These are phyloP conservation scores for Cucurbita argyrosperma DNA, from an alignment of 306 rosid genomes.

Conservation along the genomic window DNA sequence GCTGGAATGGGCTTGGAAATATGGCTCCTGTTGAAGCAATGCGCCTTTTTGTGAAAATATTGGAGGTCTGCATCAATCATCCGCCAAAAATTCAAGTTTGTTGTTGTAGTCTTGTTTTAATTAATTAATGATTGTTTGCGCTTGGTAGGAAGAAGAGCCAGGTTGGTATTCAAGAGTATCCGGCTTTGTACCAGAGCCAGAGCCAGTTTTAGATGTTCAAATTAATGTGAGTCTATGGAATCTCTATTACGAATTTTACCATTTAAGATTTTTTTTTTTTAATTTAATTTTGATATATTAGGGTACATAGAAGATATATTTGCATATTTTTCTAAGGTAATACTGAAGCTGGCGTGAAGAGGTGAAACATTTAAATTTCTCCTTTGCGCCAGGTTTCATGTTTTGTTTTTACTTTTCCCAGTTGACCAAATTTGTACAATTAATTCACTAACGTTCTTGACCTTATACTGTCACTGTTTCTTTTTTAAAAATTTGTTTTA, in stretches of 20 bases:
- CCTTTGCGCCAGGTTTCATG: not conserved
- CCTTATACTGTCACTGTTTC: not conserved
- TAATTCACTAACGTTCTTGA: not conserved
- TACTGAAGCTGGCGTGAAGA: not conserved
- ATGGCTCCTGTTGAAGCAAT: slow-evolving; percentile 81
- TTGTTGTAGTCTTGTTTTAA: slow-evolving; percentile 6
- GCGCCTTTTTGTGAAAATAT: slow-evolving; percentile 96
- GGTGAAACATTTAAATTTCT: not conserved
- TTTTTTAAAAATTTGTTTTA: not conserved
- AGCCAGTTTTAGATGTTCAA: slow-evolving; percentile 48
- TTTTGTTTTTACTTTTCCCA: not conserved
- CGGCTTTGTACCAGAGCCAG: slow-evolving; percentile 47
- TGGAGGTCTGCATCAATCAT: slow-evolving; percentile 44
- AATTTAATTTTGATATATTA: not conserved
- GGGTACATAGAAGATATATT: not conserved
- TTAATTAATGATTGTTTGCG: slow-evolving; percentile 14
- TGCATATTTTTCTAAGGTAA: not conserved
- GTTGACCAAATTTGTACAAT: not conserved
- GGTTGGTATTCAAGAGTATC: slow-evolving; percentile 95
- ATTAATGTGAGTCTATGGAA: slow-evolving; percentile 56
- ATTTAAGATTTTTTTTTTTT: not conserved
- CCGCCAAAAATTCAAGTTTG: not conserved
- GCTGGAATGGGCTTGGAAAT: slow-evolving; percentile 93
- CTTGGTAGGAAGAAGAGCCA: slow-evolving; percentile 82
- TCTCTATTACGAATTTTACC: not conserved